These are phyloP conservation scores for Ettlia oleoabundans DNA, from an alignment of 139 green algal species.

Conservation along the genomic window DNA sequence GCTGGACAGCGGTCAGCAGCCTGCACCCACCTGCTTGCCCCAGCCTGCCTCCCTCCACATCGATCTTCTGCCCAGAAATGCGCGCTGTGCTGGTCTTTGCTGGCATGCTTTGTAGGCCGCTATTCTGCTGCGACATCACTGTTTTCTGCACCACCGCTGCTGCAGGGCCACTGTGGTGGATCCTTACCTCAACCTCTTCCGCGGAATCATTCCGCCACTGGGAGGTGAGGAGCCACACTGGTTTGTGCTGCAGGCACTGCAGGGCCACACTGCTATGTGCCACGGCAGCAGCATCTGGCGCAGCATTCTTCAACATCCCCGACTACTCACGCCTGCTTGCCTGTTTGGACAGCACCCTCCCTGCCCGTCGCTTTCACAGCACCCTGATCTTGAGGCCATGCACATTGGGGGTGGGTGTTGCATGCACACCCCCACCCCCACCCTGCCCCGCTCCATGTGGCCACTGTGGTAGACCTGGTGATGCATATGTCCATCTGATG, in stretches of 20 bases:
- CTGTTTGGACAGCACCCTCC: no score
- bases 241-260: constrained; percentile 49
- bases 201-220: constrained; percentile 95
- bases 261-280: no score
- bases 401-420: not conserved
- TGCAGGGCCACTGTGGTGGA: constrained; percentile 79
- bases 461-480: not conserved
- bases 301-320: no score
- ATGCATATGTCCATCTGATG: not conserved
- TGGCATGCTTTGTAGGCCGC: no score
- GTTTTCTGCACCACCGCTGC: no score
- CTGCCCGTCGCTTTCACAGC: no score
- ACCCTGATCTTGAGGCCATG: no score
- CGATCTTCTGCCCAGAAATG: no score
- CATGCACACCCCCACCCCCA: not conserved
- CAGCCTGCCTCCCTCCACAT: not conserved
- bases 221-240: no score
- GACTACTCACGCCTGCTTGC: no score
- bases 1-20: not conserved
- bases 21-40: not conserved
- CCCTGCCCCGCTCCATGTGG: not conserved
- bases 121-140: no score
- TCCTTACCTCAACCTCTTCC: constrained; percentile 95
- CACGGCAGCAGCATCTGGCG: no score
- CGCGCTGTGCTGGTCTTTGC: not conserved